phyloP scores from a whole-genome alignment of 2,329 filamentous ascomycete genomes.

The Pestalotiopsis sp. region DNA sequence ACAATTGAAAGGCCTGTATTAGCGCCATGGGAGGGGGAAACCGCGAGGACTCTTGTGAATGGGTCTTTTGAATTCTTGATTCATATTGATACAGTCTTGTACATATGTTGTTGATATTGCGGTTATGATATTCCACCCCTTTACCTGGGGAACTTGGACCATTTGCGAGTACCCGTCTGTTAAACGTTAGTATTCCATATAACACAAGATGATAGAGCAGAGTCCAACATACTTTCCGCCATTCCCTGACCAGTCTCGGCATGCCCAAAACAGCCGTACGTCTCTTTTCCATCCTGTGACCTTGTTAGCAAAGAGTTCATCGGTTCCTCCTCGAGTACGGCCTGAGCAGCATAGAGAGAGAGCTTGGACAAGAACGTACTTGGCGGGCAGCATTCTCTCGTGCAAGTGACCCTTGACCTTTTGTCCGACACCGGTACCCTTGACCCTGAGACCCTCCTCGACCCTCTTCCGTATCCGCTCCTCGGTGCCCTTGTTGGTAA shows the following conservation, averaged over 20 bases:
- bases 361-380: constrained; percentile 47
- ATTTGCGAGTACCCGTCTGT: constrained; percentile 55
- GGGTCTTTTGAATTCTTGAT: constrained; percentile 8
- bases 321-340: background rate
- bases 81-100: constrained; percentile 28
- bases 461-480: constrained; percentile 69
- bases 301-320: background rate
- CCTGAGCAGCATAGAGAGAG: background rate
- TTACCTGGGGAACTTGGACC: constrained; percentile 60
- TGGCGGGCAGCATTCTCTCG: constrained; percentile 81
- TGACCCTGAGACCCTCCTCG: constrained; percentile 79
- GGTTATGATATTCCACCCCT: constrained; percentile 14
- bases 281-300: constrained; percentile 74
- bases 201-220: background rate
- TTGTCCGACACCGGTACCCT: constrained; percentile 90
- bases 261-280: constrained; percentile 92
- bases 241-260: constrained; percentile 86
- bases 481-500: constrained; percentile 73
- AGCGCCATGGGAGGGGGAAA: background rate
- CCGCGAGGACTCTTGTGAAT: background rate
- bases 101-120: constrained; percentile 19
- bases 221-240: constrained; percentile 76
- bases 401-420: constrained; percentile 93
- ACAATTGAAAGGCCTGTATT: background rate
- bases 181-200: constrained; percentile 21